Conservation (phyloP, 2,329 filamentous ascomycete genomes). For the Colletotrichum spaethianum region DNA sequence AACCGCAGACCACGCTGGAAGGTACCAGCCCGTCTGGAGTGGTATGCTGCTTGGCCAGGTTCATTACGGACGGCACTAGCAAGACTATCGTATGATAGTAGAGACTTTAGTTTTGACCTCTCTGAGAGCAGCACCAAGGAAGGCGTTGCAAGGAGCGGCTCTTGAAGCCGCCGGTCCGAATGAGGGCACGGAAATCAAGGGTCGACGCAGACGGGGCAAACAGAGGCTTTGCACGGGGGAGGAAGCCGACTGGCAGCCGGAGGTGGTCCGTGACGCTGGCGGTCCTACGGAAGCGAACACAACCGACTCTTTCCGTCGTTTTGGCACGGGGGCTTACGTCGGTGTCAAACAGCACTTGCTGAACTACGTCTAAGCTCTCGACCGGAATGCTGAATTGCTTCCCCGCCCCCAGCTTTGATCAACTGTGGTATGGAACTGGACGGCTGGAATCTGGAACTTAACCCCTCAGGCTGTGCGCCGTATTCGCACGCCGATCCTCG, state of each 20-base stretch:
- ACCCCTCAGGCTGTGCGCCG: slow-evolving; percentile 33
- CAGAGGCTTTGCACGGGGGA: slow-evolving; percentile 11
- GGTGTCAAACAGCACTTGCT: not conserved
- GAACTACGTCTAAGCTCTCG: slow-evolving; percentile 14
- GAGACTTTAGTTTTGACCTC: not conserved
- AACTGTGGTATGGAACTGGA: slow-evolving; percentile 15
- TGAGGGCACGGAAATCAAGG: not conserved
- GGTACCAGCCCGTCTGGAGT: not conserved
- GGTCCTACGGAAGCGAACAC: slow-evolving; percentile 12
- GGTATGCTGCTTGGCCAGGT: not conserved
- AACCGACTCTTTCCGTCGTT: slow-evolving; percentile 22
- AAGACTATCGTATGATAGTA: not conserved
- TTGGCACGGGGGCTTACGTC: not conserved
- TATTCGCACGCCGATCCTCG: slow-evolving; percentile 17
- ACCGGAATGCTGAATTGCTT: slow-evolving; percentile 27
- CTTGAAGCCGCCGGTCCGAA: slow-evolving; percentile 10
- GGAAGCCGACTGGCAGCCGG: slow-evolving; percentile 21
- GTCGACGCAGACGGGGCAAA: slow-evolving; percentile 13
- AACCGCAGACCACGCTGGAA: too few species aligned
- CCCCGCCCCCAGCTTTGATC: slow-evolving; percentile 29
- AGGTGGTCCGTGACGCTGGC: slow-evolving; percentile 14
- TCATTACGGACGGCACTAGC: not conserved
- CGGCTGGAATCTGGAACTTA: slow-evolving; percentile 22
- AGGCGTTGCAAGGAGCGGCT: too few species aligned
- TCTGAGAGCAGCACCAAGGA: not conserved